Evolutionary conservation across 768 basidiomycete species (phyloP).

Genomic region (Scleroderma citrinum): DNA sequence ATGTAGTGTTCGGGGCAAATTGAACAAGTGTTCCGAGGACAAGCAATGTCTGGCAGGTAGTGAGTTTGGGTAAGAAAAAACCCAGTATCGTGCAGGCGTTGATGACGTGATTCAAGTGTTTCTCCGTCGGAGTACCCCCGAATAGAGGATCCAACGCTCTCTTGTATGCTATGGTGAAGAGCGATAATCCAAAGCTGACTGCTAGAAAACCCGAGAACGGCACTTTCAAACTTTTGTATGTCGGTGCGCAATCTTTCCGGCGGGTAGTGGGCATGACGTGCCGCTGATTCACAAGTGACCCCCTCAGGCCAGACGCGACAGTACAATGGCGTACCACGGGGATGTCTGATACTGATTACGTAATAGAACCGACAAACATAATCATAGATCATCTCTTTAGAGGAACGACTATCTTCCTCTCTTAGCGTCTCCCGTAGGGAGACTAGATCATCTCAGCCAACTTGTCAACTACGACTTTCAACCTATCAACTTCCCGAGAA

Average conservation of each 20-base stretch:
- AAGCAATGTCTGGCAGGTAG: slow-evolving; percentile 17
- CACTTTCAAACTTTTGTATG: slow-evolving; percentile 11
- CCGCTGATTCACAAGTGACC: not conserved
- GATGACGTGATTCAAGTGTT: slow-evolving; percentile 39
- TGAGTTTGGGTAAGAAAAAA: slow-evolving; percentile 26
- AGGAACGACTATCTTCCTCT: no score
- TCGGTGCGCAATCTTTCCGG: slow-evolving; percentile 4
- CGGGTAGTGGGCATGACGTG: not conserved
- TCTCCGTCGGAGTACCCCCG: slow-evolving; percentile 49
- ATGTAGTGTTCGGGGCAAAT: slow-evolving; percentile 54
- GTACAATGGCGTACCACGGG: no score
- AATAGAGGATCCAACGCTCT: slow-evolving; percentile 65
- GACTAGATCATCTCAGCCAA: slow-evolving; percentile 33
- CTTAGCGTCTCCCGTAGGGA: no score
- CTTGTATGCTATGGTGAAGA: slow-evolving; percentile 57
- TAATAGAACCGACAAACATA: no score
- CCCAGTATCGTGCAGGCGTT: slow-evolving; percentile 32
- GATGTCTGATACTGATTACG: no score
- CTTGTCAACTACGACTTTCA: slow-evolving; percentile 46
- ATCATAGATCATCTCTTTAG: no score
- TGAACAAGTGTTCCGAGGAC: slow-evolving; percentile 38
- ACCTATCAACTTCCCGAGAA: slow-evolving; percentile 55
- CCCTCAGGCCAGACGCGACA: no score
- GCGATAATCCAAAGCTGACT: slow-evolving; percentile 38
- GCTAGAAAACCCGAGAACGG: slow-evolving; percentile 23